Base-by-base conservation (phyloP, 2,329 filamentous ascomycete genomes). In the Pestalotiopsis sp. region DNA sequence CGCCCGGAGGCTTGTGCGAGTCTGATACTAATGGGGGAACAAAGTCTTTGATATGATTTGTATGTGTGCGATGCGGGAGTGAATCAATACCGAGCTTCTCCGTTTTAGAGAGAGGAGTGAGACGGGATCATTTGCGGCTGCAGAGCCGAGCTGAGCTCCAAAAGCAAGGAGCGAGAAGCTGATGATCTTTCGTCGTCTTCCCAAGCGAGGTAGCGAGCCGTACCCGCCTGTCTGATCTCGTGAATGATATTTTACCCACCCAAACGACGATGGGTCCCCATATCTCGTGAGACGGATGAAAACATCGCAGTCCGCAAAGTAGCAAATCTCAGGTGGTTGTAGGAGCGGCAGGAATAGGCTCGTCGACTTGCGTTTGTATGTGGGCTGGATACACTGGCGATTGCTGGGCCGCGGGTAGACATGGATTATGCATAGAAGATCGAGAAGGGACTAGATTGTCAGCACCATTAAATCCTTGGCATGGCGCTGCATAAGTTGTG, bases 391-490 rank as follows among this genome's bases (percentile, higher is more conserved):
- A 52, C 45, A 49, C 20, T 52, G 45, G 17, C 45, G n/a, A 52
- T 52, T 20, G 14, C 17, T 40, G 59, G 59, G 59, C 59, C 36
- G 14, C n/a, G 59, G 27, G 38, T 45, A 65, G 38, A 65, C 62
- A 66, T 36, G 31, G 41, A 52, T 57, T 58, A 66, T 66, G 64
- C 64, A 66, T 58, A 38, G 20, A 40, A 58, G 41, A 31, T 66
- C 64, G 36, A 49, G 52, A 57, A 36, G 45, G 64, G 64, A 57
- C 64, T 66, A 49, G 64, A 38, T 38, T 66, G 49, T 64, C 61
- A 64, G 61, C 61, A 23, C 61, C 41, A 62, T 49, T 17, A 41
- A 25, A 12, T 12, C 36, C 13, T 49, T 36, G 59, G 25, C 57
- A 40, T 12, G 38, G 31, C 17, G 36, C 40, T 64, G 40, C 38